Evolutionary conservation across 108 stramenopile species (phyloP), one percentile per base, ranked within the genome.

Genomic region (Nitzschia sp.): DNA sequence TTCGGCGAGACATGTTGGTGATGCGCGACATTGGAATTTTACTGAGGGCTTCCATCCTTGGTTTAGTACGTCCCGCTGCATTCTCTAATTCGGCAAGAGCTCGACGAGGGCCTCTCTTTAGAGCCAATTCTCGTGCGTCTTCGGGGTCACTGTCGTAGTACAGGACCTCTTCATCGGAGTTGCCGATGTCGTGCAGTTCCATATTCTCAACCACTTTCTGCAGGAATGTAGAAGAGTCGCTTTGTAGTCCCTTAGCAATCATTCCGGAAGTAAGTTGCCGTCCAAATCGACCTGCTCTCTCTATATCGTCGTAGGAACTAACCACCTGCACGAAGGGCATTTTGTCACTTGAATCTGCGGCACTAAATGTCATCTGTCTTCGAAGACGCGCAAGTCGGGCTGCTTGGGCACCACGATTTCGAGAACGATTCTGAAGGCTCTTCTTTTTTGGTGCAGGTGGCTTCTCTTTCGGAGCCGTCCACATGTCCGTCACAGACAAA

Each of bases 71-170:
- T 17, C 23, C 23, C 0, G 55, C 25, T 28, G 26, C 27, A 5
- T 71, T 71, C 28, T 62, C 66, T 8, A 19, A 29, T 18, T 48
- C 70, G 26, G 74, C 73, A 31, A 49, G 19, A 3, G 57, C 80
- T 29, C 60, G 19, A 2, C 76, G 73, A 28, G 69, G 64, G 28
- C 66, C 74, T 31, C 74, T 49, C 59, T 51, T 66, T 13, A 63
- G 28, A 34, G 66, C 65, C 19, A 59, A 49, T 19, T 71, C 70
- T 46, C 76, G 53, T 4, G 59, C 55, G 66, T 81, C 75, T 72
- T 82, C 84, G 13, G 84, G 84, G 45, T 85, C 84, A 71, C 81
- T 82, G 64, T 85, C 84, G 35, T 85, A 85, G 68, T 76, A 85
- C 6, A 77, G 47, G 9, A 69, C 55, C 1, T 66, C 77, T 28